Evolutionary conservation across 2,329 filamentous ascomycete genomes (phyloP).

Genomic region (Ambrosiella cleistominuta): DNA sequence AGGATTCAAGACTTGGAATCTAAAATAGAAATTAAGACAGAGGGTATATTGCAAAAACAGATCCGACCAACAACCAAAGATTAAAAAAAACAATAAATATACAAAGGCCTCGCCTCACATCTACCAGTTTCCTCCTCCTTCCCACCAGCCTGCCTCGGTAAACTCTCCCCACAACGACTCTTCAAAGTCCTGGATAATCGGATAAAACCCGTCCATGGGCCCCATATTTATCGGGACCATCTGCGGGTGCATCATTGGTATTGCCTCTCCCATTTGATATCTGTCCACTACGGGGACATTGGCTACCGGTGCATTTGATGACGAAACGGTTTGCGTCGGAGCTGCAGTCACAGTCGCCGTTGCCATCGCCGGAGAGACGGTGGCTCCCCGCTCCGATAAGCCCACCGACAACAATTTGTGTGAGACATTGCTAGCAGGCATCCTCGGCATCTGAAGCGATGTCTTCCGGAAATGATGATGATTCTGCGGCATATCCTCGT

Average conservation of each 20-base stretch:
- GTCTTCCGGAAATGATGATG: too few species aligned
- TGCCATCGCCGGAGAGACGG: too few species aligned
- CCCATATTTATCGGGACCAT: neutral
- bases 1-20: too few species aligned
- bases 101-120: neutral
- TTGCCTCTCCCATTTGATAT: neutral
- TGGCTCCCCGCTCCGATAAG: too few species aligned
- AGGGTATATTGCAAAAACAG: too few species aligned
- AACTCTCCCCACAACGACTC: constrained; percentile 19
- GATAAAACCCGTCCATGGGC: constrained; percentile 20
- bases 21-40: too few species aligned
- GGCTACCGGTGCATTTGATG: neutral
- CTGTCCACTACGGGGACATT: neutral
- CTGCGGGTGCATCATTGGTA: neutral
- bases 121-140: neutral
- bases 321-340: neutral
- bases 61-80: too few species aligned
- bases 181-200: constrained; percentile 21
- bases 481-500: neutral
- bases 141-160: constrained; percentile 16
- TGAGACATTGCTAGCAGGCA: too few species aligned
- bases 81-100: too few species aligned
- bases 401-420: too few species aligned
- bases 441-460: too few species aligned
- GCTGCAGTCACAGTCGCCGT: too few species aligned